Percentiles rank a stretch among this genome's conserved stretches.
phyloP scores from a whole-genome alignment of 768 basidiomycete genomes.

The Mycena galopus region DNA sequence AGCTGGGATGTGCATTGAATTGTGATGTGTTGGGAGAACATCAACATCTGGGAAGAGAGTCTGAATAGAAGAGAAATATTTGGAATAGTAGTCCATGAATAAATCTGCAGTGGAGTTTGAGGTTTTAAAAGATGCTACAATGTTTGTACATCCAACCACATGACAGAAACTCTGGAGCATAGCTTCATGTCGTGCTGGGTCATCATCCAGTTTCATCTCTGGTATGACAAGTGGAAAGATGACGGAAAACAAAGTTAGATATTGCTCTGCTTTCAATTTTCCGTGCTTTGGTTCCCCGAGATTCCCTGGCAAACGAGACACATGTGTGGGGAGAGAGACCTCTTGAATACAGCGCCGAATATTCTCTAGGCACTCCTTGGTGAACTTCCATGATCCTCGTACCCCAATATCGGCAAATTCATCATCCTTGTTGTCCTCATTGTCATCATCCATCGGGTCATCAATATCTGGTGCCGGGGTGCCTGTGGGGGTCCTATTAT shows the following conservation, averaged over 20 bases:
- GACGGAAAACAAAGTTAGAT: too few relatives aligned
- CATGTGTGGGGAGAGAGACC: too few relatives aligned
- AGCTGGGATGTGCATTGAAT: conserved; percentile 30
- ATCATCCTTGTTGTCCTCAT: background rate
- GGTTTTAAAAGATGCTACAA: conserved; percentile 33
- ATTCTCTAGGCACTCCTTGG: too few relatives aligned
- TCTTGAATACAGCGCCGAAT: too few relatives aligned
- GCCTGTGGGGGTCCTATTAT: background rate
- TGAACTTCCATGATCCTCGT: too few relatives aligned
- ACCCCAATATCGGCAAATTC: too few relatives aligned
- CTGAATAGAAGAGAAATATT: conserved; percentile 25
- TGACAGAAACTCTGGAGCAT: conserved; percentile 29
- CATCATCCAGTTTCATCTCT: conserved; percentile 20
- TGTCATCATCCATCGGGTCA: conserved; percentile 12
- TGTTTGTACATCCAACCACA: conserved; percentile 34
- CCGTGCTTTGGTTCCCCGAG: too few relatives aligned
- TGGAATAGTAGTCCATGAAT: conserved; percentile 18
- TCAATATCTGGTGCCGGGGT: background rate
- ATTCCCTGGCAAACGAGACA: too few relatives aligned
- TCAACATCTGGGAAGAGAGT: conserved; percentile 18
- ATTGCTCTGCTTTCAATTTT: too few relatives aligned
- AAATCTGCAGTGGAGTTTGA: conserved; percentile 29
- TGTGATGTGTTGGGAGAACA: conserved; percentile 35
- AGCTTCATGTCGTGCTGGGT: conserved; percentile 10
- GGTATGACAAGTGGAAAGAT: conserved; percentile 17